Evolutionary conservation across 257 asterid genomes (phyloP).

Genomic region (Paraleonurus japonicus): DNA sequence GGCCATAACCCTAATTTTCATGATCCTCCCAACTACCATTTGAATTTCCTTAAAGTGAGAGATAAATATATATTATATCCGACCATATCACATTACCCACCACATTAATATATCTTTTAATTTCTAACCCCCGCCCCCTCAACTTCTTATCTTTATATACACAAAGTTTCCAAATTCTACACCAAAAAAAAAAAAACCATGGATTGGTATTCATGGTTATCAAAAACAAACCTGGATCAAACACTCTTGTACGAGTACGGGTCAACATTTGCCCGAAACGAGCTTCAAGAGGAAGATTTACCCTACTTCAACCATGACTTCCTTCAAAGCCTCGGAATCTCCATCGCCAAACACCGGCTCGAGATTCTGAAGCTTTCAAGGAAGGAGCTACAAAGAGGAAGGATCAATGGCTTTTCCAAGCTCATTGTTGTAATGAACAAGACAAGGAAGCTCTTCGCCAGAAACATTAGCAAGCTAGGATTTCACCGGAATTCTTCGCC

Average conservation of each 20-base stretch:
- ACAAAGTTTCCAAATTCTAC: background rate
- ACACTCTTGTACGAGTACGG: slow-evolving; percentile 51
- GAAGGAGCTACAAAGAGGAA: slow-evolving; percentile 33
- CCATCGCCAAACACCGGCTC: slow-evolving; percentile 62
- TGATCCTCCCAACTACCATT: slow-evolving; percentile 36
- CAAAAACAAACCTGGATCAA: slow-evolving; percentile 55
- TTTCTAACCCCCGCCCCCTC: slow-evolving; percentile 6
- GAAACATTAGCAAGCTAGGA: slow-evolving; percentile 41
- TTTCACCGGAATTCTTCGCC: slow-evolving; percentile 31
- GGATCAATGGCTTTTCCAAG: slow-evolving; percentile 44
- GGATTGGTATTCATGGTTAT: slow-evolving; percentile 86
- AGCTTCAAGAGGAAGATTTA: slow-evolving; percentile 61
- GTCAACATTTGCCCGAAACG: slow-evolving; percentile 45
- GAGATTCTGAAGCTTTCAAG: slow-evolving; percentile 68
- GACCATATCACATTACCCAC: slow-evolving; percentile 48
- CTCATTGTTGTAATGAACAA: slow-evolving; percentile 55
- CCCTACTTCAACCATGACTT: slow-evolving; percentile 77
- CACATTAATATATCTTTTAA: slow-evolving; percentile 31
- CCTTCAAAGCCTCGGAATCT: slow-evolving; percentile 71
- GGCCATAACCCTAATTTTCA: slow-evolving; percentile 26
- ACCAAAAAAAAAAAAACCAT: slow-evolving; percentile 25
- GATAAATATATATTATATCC: slow-evolving; percentile 15
- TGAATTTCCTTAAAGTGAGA: slow-evolving; percentile 27
- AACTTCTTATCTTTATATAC: slow-evolving; percentile 1
- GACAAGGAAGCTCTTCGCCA: slow-evolving; percentile 53